These are phyloP conservation scores for Termitomyces sp. DNA, from an alignment of 768 basidiomycete species.

Conservation along the genomic window DNA sequence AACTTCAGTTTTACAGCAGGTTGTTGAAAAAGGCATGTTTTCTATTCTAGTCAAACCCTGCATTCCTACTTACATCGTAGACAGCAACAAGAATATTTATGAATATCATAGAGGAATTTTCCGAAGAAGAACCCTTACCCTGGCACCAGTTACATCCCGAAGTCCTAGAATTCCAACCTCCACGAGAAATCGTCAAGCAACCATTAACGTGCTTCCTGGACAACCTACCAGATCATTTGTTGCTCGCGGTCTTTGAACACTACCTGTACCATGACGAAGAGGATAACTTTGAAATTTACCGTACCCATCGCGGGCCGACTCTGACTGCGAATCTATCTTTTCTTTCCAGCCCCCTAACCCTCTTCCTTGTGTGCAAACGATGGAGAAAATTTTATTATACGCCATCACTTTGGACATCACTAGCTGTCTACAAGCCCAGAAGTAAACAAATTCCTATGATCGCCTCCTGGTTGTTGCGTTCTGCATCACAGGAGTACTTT, in stretches of 20 bases:
- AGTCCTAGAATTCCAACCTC: background rate
- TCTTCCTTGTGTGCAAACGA: conserved; percentile 1
- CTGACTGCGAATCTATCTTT: conserved; percentile 4
- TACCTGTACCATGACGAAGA: background rate
- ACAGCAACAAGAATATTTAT: background rate
- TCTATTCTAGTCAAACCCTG: background rate
- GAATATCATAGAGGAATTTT: too few relatives aligned
- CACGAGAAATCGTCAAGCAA: background rate
- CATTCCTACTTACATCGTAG: background rate
- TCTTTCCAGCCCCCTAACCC: background rate
- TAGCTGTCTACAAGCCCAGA: conserved; percentile 9
- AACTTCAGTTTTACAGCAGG: background rate
- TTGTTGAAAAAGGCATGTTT: background rate
- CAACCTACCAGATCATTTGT: background rate
- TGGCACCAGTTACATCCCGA: background rate
- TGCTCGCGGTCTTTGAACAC: background rate
- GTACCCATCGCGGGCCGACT: background rate
- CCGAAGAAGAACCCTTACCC: background rate
- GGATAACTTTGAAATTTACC: too few relatives aligned
- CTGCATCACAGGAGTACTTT: background rate
- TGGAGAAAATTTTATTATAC: background rate
- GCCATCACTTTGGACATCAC: conserved; percentile 10
- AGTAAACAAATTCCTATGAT: background rate
- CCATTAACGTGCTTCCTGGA: background rate
- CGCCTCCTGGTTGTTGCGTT: conserved; percentile 1